Conservation (phyloP, 345 rosid genomes). For the Brassica cretica region DNA sequence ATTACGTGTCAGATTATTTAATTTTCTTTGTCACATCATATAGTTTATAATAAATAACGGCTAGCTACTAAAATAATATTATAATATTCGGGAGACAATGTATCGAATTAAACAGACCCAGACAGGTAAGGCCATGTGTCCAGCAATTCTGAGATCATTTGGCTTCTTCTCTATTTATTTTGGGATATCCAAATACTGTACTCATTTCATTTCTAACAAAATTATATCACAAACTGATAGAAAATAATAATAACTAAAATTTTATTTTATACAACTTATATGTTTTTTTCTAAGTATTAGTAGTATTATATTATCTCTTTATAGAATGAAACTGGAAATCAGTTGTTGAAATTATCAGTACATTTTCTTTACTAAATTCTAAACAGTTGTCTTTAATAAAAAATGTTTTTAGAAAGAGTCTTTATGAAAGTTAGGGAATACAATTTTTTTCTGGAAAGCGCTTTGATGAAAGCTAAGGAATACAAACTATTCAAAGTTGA, state of each 20-base stretch:
- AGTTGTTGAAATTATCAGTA: neutral
- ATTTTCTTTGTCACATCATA: neutral
- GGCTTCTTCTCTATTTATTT: neutral
- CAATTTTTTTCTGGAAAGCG: neutral
- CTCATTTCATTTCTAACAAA: neutral
- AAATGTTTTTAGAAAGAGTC: neutral
- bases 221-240: neutral
- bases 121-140: slow-evolving; percentile 36
- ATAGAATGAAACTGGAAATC: neutral
- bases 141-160: slow-evolving; percentile 18
- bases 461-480: neutral
- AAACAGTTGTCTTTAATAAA: neutral
- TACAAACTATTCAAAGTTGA: neutral
- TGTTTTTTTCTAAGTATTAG: neutral
- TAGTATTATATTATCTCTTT: neutral
- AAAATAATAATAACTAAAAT: neutral
- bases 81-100: slow-evolving; percentile 7
- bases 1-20: neutral
- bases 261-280: neutral
- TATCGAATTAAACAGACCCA: slow-evolving; percentile 16
- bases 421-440: neutral
- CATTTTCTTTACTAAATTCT: neutral
- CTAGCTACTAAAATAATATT: neutral
- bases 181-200: slow-evolving; percentile 3
- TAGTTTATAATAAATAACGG: neutral